phyloP scores from a whole-genome alignment of 2,329 filamentous ascomycete species.

The Metarhizium brunneum region DNA sequence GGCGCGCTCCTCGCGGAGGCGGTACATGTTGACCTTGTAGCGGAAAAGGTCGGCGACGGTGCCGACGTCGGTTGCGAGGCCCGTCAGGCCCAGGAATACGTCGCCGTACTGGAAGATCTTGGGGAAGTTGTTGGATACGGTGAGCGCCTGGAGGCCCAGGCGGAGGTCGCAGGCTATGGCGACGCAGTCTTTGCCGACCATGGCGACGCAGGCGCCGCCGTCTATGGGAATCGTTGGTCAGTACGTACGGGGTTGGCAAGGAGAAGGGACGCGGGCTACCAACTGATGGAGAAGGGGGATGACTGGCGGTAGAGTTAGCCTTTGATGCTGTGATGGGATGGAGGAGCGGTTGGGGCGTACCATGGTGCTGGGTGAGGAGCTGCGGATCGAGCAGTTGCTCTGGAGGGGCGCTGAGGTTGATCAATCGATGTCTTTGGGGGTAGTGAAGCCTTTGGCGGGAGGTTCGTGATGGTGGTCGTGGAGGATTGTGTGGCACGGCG shows the following conservation, averaged over 20 bases:
- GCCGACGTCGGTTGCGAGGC: conserved; percentile 88
- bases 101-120: conserved; percentile 98
- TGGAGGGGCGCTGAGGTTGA: background rate
- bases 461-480: background rate
- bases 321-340: background rate
- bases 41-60: conserved; percentile 96
- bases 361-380: conserved; percentile 1
- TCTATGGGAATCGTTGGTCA: conserved; percentile 29
- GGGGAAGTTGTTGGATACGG: conserved; percentile 99
- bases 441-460: background rate
- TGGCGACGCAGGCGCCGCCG: conserved; percentile 92
- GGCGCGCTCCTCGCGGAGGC: conserved; percentile 92
- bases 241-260: background rate
- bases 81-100: conserved; percentile 90
- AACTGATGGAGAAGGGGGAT: conserved; percentile 95
- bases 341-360: background rate
- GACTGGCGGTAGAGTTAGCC: conserved; percentile 44
- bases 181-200: conserved; percentile 99
- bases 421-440: background rate
- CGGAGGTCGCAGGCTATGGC: conserved; percentile 98
- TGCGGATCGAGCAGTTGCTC: background rate
- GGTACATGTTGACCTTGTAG: conserved; percentile 99
- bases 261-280: conserved; percentile 17
- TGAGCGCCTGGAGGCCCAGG: conserved; percentile 90
- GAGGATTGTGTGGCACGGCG: conserved; percentile 1